Evolutionary conservation across 1,139 yeast genomes (phyloP).

Genomic region (Candida sp.): DNA sequence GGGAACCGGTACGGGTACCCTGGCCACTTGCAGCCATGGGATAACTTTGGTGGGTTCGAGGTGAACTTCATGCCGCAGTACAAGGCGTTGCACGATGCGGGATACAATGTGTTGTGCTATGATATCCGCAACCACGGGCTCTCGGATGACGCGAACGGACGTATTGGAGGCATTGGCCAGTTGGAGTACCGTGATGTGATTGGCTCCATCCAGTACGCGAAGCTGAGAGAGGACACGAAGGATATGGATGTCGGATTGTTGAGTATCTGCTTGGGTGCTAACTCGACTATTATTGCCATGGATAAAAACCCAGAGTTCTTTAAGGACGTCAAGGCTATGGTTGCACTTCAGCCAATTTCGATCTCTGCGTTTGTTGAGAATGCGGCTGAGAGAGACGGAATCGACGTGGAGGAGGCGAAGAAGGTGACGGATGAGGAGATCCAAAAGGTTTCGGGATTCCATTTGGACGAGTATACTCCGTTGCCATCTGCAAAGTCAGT

Average conservation of each 20-base stretch:
- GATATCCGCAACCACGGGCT: constrained; percentile 4
- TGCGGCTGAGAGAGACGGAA: background rate
- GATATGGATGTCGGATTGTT: constrained; percentile 2
- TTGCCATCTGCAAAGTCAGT: background rate
- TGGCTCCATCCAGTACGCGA: constrained; percentile 4
- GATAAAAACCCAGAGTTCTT: constrained; percentile 1
- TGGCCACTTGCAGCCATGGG: background rate
- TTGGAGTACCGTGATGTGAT: constrained; percentile 4
- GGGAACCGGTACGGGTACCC: constrained; percentile 4
- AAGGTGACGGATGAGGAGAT: background rate
- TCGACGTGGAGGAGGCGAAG: constrained; percentile 1
- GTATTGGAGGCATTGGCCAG: background rate
- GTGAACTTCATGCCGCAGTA: constrained; percentile 4
- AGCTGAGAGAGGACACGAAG: constrained; percentile 1
- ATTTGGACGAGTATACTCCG: background rate
- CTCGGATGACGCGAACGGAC: constrained; percentile 4
- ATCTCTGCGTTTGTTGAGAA: background rate
- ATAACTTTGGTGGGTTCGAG: constrained; percentile 3
- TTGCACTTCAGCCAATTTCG: constrained; percentile 2
- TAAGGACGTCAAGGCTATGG: constrained; percentile 1
- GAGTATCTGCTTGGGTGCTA: constrained; percentile 6
- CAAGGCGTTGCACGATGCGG: constrained; percentile 4
- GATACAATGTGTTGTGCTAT: constrained; percentile 4
- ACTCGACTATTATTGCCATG: constrained; percentile 4
- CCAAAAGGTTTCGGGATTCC: background rate